Base-by-base conservation (phyloP, 768 basidiomycete genomes). In the Mrakia blollopis region DNA sequence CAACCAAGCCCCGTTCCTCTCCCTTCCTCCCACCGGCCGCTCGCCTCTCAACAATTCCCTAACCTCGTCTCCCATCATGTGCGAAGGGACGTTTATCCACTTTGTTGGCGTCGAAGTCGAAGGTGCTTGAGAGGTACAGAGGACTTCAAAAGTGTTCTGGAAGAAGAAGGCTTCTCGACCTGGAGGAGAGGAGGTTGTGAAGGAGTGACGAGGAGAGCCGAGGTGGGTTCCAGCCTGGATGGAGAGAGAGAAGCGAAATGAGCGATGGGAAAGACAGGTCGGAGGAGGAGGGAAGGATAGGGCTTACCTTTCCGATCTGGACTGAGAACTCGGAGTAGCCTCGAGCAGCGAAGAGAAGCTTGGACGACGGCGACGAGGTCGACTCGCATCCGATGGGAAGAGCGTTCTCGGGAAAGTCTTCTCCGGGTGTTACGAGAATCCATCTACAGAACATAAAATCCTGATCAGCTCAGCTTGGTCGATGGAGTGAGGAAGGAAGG, bases 131-230 rank as follows among this genome's bases (percentile, higher is more conserved):
- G 65, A 68, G 25, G 65, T 68, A 25, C 65, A 68, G 65, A 68
- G 65, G 21, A 68, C 23, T 11, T 68, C 65, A 9, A 68, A 68
- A 21, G 65, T 68, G 65, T 68, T 68, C 8, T 41, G 35, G 21
- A 44, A 25, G 39, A 68, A 68, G 65, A 68, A 68, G 21, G 35
- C 3, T 14, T 68, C 65, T 13, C 65, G 65, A 25, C 65, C 35
- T 2, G 35, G 39, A 18, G 35, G 23, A 25, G 65, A 8, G 1
- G 37, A 68, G 37, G 65, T 39, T 0, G 65, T 9, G n/a, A 39
- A 68, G 37, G 65, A 68, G 65, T 68, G 65, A 39, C 65, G 65
- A 39, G 65, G 65, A n/a, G 65, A 68, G 4, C 65, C 65, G 65
- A 68, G 65, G 37, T 68, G 65, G n/a, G 37, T 16, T 39, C 65